Conservation (phyloP, 257 asterid genomes). For the Catharanthus roseus region DNA sequence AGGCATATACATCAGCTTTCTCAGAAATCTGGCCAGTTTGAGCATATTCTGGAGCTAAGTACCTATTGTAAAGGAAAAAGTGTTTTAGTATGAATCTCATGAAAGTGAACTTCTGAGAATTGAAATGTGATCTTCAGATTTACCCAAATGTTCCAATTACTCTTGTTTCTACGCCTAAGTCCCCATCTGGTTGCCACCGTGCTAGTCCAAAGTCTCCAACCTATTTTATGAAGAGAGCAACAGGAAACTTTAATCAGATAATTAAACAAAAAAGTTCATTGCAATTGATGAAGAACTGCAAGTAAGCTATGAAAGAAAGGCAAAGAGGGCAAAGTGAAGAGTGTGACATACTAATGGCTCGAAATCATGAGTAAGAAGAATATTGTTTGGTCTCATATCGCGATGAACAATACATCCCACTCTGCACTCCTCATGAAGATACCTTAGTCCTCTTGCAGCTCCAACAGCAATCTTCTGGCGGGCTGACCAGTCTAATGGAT, state of each 20-base stretch:
- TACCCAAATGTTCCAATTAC: conserved; percentile 86
- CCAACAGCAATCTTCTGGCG: conserved; percentile 73
- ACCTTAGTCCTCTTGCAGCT: conserved; percentile 89
- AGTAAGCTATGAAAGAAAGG: neutral
- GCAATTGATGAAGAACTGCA: neutral
- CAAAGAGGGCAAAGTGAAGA: neutral
- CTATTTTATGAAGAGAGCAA: conserved; percentile 27
- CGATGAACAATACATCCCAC: conserved; percentile 93
- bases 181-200: conserved; percentile 63
- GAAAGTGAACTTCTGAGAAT: neutral
- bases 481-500: conserved; percentile 61
- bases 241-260: neutral
- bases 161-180: conserved; percentile 47
- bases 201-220: conserved; percentile 95
- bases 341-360: conserved; percentile 64
- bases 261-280: neutral
- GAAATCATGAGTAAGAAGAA: conserved; percentile 93
- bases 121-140: neutral
- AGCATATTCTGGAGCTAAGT: conserved; percentile 89
- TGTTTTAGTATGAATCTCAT: neutral
- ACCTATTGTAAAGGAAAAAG: conserved; percentile 23
- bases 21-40: conserved; percentile 79
- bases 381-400: conserved; percentile 85
- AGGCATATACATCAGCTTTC: conserved; percentile 73
- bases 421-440: conserved; percentile 94